Conservation (phyloP, 2,329 filamentous ascomycete species). For the Trichoderma lentiforme region DNA sequence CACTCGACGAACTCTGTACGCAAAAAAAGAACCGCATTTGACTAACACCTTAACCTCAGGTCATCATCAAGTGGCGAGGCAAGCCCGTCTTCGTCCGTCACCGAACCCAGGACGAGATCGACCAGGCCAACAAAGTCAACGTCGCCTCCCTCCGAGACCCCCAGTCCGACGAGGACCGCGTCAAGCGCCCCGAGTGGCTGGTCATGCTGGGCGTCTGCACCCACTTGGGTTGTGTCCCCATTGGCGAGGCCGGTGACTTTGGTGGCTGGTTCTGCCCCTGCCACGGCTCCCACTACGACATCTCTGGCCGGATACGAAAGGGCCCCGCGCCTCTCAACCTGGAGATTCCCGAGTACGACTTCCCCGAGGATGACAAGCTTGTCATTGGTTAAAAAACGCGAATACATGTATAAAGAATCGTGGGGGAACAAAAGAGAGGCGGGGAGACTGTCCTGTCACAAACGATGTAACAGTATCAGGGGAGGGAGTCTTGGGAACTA, state of each 20-base stretch:
- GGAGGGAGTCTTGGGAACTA: not conserved
- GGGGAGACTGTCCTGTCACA: constrained; percentile 11
- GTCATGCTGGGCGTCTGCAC: constrained; percentile 99
- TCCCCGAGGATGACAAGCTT: constrained; percentile 83
- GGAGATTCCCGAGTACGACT: constrained; percentile 89
- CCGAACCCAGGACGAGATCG: constrained; percentile 89
- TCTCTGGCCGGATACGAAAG: constrained; percentile 96
- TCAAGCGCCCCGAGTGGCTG: constrained; percentile 98
- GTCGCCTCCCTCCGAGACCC: constrained; percentile 84
- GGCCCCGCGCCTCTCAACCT: constrained; percentile 96
- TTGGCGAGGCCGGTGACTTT: constrained; percentile 96
- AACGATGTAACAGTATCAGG: constrained; percentile 24
- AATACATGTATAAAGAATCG: constrained; percentile 8
- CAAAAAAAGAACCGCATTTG: not conserved
- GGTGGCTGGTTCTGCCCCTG: constrained; percentile 99
- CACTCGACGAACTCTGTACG: not conserved
- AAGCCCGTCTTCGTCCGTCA: constrained; percentile 99
- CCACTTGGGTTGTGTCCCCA: constrained; percentile 97
- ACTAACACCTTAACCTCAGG: constrained; percentile 44
- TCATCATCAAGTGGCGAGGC: constrained; percentile 99
- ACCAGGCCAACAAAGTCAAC: constrained; percentile 87
- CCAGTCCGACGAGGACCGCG: constrained; percentile 84
- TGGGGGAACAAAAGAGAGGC: constrained; percentile 5
- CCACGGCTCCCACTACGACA: constrained; percentile 99
- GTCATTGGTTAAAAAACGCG: constrained; percentile 75